Evolutionary conservation across 2,329 filamentous ascomycete genomes (phyloP).

Genomic region (Diaporthe citrichinensis): DNA sequence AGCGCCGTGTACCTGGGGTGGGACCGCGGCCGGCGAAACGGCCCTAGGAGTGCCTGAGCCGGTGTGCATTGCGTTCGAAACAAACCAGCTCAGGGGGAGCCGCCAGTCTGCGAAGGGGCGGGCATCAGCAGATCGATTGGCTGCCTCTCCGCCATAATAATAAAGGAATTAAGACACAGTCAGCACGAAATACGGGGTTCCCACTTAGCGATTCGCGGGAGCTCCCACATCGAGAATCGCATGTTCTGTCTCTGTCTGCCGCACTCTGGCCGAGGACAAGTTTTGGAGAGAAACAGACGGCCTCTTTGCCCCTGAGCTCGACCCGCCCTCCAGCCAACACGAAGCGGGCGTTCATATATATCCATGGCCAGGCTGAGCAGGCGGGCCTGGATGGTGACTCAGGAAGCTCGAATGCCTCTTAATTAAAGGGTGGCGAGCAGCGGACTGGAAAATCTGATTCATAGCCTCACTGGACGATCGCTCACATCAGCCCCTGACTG

Average conservation of each 20-base stretch:
- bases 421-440: not conserved
- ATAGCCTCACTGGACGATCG: not conserved
- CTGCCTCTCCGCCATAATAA: constrained; percentile 14
- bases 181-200: not conserved
- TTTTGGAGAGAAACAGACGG: not conserved
- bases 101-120: not conserved
- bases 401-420: not conserved
- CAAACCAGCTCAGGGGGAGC: constrained; percentile 5
- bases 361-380: constrained; percentile 13
- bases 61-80: not conserved
- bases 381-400: constrained; percentile 21
- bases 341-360: not conserved
- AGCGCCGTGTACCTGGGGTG: not conserved
- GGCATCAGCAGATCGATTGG: constrained; percentile 13
- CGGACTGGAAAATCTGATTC: not conserved
- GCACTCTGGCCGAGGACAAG: not conserved
- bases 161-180: not conserved
- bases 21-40: not conserved
- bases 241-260: not conserved
- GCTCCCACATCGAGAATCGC: not conserved
- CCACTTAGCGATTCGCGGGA: not conserved
- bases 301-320: not conserved
- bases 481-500: constrained; percentile 17
- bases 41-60: not conserved
- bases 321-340: not conserved